phyloP scores from a whole-genome alignment of 257 asterid species.

The Ligustrum vulgare region DNA sequence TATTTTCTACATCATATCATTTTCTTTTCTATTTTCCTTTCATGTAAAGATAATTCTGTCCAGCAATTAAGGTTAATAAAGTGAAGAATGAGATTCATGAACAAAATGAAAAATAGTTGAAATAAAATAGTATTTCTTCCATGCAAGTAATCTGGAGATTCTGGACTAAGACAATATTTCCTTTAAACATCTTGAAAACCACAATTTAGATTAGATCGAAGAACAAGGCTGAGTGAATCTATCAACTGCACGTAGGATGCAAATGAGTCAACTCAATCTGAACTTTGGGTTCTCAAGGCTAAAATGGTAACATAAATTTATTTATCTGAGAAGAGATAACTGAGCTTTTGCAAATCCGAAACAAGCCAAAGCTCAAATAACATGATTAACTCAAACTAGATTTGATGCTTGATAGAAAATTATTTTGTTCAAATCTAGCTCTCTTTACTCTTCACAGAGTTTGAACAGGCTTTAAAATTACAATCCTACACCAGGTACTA shows the following conservation, averaged over 20 bases:
- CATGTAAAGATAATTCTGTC: too few relatives aligned
- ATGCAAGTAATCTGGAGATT: not conserved
- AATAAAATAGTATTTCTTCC: not conserved
- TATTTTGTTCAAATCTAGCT: not conserved
- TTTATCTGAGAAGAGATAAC: not conserved
- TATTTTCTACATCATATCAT: too few relatives aligned
- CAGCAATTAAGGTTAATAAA: too few relatives aligned
- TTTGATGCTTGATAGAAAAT: not conserved
- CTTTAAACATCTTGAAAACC: not conserved
- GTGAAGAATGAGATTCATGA: not conserved
- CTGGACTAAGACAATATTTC: not conserved
- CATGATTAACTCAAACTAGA: not conserved
- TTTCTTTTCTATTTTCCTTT: too few relatives aligned
- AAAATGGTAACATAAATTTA: not conserved
- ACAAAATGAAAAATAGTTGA: not conserved
- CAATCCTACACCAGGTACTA: not conserved
- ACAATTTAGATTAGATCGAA: not conserved
- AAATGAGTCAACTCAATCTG: not conserved
- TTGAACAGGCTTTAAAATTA: not conserved
- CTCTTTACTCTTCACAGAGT: not conserved
- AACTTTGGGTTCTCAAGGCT: not conserved
- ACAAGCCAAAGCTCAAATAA: not conserved
- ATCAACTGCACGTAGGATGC: not conserved
- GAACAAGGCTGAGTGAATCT: not conserved
- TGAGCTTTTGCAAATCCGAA: not conserved